Evolutionary conservation across 2,329 filamentous ascomycete genomes (phyloP).

Genomic region (Cyanodermella asteris): DNA sequence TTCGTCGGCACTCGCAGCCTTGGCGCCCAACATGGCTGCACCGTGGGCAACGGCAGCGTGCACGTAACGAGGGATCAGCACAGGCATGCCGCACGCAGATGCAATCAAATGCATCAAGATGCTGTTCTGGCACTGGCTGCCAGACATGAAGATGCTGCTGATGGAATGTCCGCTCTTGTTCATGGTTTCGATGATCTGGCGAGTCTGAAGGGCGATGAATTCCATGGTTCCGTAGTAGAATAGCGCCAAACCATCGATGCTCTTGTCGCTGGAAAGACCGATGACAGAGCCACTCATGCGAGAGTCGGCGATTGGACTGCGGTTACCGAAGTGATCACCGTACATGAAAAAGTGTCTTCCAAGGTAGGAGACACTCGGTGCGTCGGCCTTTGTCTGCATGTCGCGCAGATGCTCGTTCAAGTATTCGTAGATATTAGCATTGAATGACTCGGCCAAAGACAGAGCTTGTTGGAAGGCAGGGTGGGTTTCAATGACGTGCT

Average conservation of each 20-base stretch:
- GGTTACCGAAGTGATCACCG: constrained; percentile 90
- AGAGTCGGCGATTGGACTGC: constrained; percentile 77
- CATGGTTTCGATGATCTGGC: constrained; percentile 88
- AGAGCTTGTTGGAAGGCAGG: constrained; percentile 66
- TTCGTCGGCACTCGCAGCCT: constrained; percentile 68
- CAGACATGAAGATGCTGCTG: constrained; percentile 93
- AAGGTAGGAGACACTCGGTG: constrained; percentile 64
- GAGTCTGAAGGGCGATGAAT: constrained; percentile 91
- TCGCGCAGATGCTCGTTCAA: constrained; percentile 70
- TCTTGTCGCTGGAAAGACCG: constrained; percentile 70
- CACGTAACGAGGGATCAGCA: constrained; percentile 81
- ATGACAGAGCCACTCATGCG: constrained; percentile 83
- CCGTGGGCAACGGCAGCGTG: constrained; percentile 91
- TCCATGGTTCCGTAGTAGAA: constrained; percentile 95
- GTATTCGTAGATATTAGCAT: constrained; percentile 85
- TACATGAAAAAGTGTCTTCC: constrained; percentile 97
- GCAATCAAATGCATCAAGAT: constrained; percentile 82
- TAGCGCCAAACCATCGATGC: constrained; percentile 64
- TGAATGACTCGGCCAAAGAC: constrained; percentile 58
- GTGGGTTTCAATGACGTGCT: constrained; percentile 88
- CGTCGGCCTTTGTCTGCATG: constrained; percentile 44
- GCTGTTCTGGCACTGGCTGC: constrained; percentile 88
- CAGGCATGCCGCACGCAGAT: constrained; percentile 75
- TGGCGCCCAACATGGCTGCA: constrained; percentile 94
- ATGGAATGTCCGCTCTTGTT: constrained; percentile 75